Base-by-base conservation (phyloP, 1,284 basidiomycete genomes). In the Tilletia indica region DNA sequence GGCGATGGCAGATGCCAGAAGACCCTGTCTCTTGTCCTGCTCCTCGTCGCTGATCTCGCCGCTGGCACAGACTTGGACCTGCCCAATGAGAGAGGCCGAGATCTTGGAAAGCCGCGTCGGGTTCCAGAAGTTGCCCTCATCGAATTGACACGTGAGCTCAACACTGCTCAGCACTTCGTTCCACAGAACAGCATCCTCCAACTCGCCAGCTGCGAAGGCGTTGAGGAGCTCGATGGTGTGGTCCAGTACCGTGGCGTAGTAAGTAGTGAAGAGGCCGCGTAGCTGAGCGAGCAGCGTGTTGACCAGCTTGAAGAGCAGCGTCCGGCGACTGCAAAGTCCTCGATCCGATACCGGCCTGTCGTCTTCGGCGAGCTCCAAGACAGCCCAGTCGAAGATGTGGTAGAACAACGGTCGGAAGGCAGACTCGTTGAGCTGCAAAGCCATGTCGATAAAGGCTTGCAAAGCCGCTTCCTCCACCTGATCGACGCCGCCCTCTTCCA, bases 361-460 rank as follows among this genome's bases (percentile, higher is more conserved):
- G 38, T 42, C 70, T 1, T 86, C 87, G 75, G 84, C 76, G 25
- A 87, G 82, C 70, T 88, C 87, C 68, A 88, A 84, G 9, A 95
- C 95, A 0, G 94, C 94, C 96, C 97, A 99, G 84, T 99, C 96
- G 82, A 93, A 95, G 76, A 95, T 86, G 74, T 91, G 90, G 73
- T 94, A 89, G 87, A 97, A 97, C 21, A 98, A 86, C 1, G 96
- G 96, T 77, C 90, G 90, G 90, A 99, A 98, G 0, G 91, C 89
- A 0, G 90, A 89, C 82, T 99, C 97, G 80, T 96, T 97, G 68
- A 99, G 88, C 85, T 97, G 97, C 74, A 94, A 89, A 11, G 95
- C 92, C 19, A 98, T 87, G 82, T 95, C 91, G 31, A 92, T 87
- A 87, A 97, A 98, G 2, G 93, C 90, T 1, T 87, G 85, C 14